Percentiles rank a stretch among this genome's conserved stretches.
These are phyloP conservation scores for Lentinula boryana DNA, from an alignment of 768 basidiomycete species.

Conservation along the genomic window DNA sequence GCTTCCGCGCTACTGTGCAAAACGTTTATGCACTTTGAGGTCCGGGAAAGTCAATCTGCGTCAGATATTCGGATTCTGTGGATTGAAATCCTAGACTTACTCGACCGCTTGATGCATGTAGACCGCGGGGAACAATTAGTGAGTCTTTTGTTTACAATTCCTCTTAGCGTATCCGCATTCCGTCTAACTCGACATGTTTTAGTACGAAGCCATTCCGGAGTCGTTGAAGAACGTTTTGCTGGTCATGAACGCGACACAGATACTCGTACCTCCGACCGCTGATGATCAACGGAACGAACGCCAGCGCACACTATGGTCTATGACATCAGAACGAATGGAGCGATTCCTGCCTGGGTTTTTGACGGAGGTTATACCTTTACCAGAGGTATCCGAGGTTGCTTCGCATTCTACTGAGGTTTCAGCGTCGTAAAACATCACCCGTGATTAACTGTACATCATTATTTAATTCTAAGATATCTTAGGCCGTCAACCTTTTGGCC, in stretches of 20 bases:
- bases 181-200: neutral
- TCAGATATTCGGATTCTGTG: constrained; percentile 72
- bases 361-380: constrained; percentile 52
- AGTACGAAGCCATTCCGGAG: constrained; percentile 96
- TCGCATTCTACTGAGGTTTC: neutral
- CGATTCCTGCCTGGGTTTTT: constrained; percentile 91
- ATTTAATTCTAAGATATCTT: neutral
- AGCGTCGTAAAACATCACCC: neutral
- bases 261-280: constrained; percentile 65
- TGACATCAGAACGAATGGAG: constrained; percentile 83
- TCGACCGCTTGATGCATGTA: constrained; percentile 84
- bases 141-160: constrained; percentile 21
- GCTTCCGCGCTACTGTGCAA: constrained; percentile 92
- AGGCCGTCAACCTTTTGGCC: too few relatives aligned
- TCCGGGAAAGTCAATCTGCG: constrained; percentile 55
- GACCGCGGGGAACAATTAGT: constrained; percentile 87
- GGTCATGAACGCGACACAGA: constrained; percentile 88
- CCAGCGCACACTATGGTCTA: constrained; percentile 73
- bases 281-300: constrained; percentile 48
- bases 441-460: neutral
- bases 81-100: constrained; percentile 83
- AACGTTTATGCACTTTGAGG: constrained; percentile 89
- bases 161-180: neutral
- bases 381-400: constrained; percentile 18
- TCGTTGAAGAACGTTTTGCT: constrained; percentile 94